Conservation (phyloP, 2,329 filamentous ascomycete genomes). For the Phaeosphaeriaceae sp. region DNA sequence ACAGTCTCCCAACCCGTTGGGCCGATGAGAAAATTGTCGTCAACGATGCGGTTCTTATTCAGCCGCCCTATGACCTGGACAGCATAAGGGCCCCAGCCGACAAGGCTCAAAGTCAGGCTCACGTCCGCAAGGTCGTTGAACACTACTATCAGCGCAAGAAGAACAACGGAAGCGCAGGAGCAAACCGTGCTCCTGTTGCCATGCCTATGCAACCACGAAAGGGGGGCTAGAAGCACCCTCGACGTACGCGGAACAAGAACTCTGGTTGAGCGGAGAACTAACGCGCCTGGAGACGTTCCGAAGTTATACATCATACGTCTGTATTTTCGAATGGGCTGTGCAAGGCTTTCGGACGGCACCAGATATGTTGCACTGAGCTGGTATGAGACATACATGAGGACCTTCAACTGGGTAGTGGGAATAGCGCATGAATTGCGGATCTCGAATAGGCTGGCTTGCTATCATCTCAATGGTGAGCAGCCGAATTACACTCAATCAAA, state of each 20-base stretch:
- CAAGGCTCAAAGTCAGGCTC: slow-evolving; percentile 51
- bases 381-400: neutral
- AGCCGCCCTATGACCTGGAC: slow-evolving; percentile 64
- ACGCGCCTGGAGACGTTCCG: neutral
- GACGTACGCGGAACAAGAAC: neutral
- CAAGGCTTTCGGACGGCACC: neutral
- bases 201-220: slow-evolving; percentile 41
- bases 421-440: neutral
- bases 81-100: slow-evolving; percentile 57
- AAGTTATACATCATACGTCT: neutral
- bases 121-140: slow-evolving; percentile 56
- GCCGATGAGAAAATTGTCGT: slow-evolving; percentile 65
- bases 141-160: slow-evolving; percentile 54
- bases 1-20: slow-evolving; percentile 64
- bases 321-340: neutral
- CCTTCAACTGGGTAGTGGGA: neutral
- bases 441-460: neutral
- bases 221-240: slow-evolving; percentile 23
- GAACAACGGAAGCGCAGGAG: slow-evolving; percentile 19
- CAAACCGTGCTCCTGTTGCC: slow-evolving; percentile 34
- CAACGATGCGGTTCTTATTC: slow-evolving; percentile 66
- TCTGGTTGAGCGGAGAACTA: neutral
- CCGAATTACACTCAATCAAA: neutral
- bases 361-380: neutral
- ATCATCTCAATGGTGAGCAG: neutral